Percentiles rank a stretch among this genome's conserved stretches.
phyloP scores from a whole-genome alignment of 352 stramenopile genomes.

The Halophytophthora batemanensis region DNA sequence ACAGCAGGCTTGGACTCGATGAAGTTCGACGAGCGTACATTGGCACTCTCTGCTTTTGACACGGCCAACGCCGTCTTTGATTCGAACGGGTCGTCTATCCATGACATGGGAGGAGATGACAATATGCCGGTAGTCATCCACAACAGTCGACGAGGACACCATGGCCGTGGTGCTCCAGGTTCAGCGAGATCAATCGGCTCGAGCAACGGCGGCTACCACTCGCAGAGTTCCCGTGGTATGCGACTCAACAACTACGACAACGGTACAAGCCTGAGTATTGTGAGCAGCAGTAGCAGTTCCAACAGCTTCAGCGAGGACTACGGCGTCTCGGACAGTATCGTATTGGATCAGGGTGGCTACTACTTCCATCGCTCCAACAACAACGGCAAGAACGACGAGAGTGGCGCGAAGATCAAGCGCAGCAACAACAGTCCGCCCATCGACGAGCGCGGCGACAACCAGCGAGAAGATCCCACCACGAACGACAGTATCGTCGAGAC shows the following conservation, averaged over 20 bases:
- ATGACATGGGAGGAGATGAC: slow-evolving; percentile 18
- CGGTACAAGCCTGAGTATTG: slow-evolving; percentile 28
- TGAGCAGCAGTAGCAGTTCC: slow-evolving; percentile 41
- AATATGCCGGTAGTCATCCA: slow-evolving; percentile 19
- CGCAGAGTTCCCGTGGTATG: slow-evolving; percentile 23
- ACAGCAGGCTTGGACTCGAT: slow-evolving; percentile 37
- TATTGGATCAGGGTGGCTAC: slow-evolving; percentile 64
- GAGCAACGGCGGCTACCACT: slow-evolving; percentile 16
- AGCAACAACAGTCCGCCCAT: slow-evolving; percentile 14
- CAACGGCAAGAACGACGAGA: slow-evolving; percentile 16
- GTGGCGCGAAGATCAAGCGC: slow-evolving; percentile 6
- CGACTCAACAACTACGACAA: slow-evolving; percentile 35
- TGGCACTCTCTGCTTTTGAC: slow-evolving; percentile 27
- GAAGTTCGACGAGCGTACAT: slow-evolving; percentile 41
- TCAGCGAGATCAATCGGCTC: slow-evolving; percentile 30
- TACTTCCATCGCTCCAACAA: slow-evolving; percentile 54
- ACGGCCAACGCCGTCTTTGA: slow-evolving; percentile 31
- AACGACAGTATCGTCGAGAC: slow-evolving; percentile 62
- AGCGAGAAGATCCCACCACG: slow-evolving; percentile 11
- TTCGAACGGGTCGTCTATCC: slow-evolving; percentile 27
- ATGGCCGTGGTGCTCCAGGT: slow-evolving; percentile 12
- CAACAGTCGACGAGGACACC: slow-evolving; percentile 21
- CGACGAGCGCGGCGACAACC: slow-evolving; percentile 16
- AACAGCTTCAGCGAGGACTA: slow-evolving; percentile 52
- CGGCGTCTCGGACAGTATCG: slow-evolving; percentile 56